Evolutionary conservation across 306 rosid genomes (phyloP), one percentile per base, ranked within the genome.

Genomic region (Medicago truncatula): DNA sequence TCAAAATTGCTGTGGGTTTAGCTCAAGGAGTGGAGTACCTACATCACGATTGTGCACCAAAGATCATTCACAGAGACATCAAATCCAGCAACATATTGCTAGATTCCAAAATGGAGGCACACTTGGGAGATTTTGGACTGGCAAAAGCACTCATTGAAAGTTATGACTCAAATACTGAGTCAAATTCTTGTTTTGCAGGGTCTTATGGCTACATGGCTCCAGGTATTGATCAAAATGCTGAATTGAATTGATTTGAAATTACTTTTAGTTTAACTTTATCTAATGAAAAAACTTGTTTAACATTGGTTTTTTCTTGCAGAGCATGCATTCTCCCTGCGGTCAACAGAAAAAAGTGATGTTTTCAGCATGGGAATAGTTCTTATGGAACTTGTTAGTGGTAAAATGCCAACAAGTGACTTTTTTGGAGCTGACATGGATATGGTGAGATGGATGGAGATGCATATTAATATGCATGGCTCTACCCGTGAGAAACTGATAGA

Each of bases 161-260:
- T 54, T 78, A 63, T 28, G 98, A 95, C 73, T 81, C 93, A 0
- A 78, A 83, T 75, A 88, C 93, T 0, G 99, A 90, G 68, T 89
- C 97, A 0, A 87, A 84, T 66, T 83, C 93, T 67, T 84, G 87
- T 88, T 92, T 95, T 69, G 97, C 97, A 5, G 97, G 99, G 7
- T 95, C 99, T 64, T 95, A 71, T 4, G 99, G 99, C 78, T 95
- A 95, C 84, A 81, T 90, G 18, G 97, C 99, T 53, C 99, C 99
- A 88, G 98, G 98, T 94, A 86, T 8, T 66, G 15, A 56, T 14
- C 28, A 7, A 62, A 75, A 52, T 70, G 4, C 17, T 14, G 25
- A 21, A 75, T 58, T 69, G 46, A 63, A 46, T 53, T 16, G 11
- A 17, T 65, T 44, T 72, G 34, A 9, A 20, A 23, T 9, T 28